Evolutionary conservation across 2,329 filamentous ascomycete species (phyloP), one percentile per base, ranked within the genome.

Genomic region (Mycosphaerella sp.): DNA sequence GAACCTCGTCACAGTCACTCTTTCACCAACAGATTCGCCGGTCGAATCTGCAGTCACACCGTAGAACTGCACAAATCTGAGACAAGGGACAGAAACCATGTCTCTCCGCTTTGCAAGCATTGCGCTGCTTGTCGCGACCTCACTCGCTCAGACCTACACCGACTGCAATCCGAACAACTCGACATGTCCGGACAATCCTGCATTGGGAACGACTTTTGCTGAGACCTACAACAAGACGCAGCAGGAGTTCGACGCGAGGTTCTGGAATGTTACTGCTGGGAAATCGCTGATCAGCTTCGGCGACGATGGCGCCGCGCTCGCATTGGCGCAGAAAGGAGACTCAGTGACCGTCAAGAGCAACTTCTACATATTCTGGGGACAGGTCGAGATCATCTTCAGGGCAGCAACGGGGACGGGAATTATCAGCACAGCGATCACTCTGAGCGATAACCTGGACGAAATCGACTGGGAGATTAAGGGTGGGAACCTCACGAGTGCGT

Each of bases 401-500:
- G 86, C 86, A 3, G 83, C 89, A 0, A 72, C 75, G 1, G 89
- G 89, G 14, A 73, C 72, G 6, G 89, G 89, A 45, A 84, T 95
- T 56, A 80, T 95, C 61, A 89, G 84, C 63, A 79, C 86, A 55
- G 84, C 94, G 64, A 90, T 95, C 66, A 78, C 91, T 68, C 77
- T 93, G 59, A 91, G 86, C 44, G 85, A 93, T 60, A 84, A 89
- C 62, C 76, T 93, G 12, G 89, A 95, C 66, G 88, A 95, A 70
- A 83, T 95, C 36, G 89, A 95, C 65, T 91, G 87, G 80, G 87
- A 93, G 66, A 86, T 87, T 64, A 77, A 89, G 52, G 87, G 87
- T 41, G 77, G 77, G 50, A 84, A 87, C 64, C 70, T 73, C 49
- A 79, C 75, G 13, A 70, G 75, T 27, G 84, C 80, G 7, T 77